Conservation (phyloP, 345 rosid species). For the Heritiera littoralis region DNA sequence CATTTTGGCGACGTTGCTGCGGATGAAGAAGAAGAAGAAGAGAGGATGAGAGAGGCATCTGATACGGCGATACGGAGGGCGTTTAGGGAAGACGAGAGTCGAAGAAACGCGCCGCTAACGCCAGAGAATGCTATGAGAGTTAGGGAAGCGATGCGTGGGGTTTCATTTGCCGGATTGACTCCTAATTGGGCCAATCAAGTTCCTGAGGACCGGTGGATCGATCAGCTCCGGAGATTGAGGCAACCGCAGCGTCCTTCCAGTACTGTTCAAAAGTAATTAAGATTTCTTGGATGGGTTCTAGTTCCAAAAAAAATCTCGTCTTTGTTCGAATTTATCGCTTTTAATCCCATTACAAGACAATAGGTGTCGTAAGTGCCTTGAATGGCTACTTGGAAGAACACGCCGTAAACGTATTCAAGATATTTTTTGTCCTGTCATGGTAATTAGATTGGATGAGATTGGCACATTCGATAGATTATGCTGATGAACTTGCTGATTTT, state of each 20-base stretch:
- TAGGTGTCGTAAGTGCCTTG: neutral
- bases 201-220: conserved; percentile 77
- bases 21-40: conserved; percentile 46
- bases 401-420: too few relatives aligned
- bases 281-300: neutral
- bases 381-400: neutral
- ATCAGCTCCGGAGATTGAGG: conserved; percentile 60
- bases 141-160: conserved; percentile 84
- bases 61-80: conserved; percentile 52
- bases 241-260: conserved; percentile 29
- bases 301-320: neutral
- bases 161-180: conserved; percentile 63
- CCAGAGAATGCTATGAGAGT: conserved; percentile 62
- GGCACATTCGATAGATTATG: too few relatives aligned
- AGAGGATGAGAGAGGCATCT: conserved; percentile 36
- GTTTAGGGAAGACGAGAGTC: conserved; percentile 71
- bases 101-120: conserved; percentile 70
- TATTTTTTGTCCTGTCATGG: too few relatives aligned
- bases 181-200: conserved; percentile 75
- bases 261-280: conserved; percentile 22
- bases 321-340: neutral
- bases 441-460: too few relatives aligned
- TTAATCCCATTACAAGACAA: neutral
- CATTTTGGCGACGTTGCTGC: conserved; percentile 43
- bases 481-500: neutral